phyloP scores from a whole-genome alignment of 345 rosid genomes.

The Pugionium dolabratum region DNA sequence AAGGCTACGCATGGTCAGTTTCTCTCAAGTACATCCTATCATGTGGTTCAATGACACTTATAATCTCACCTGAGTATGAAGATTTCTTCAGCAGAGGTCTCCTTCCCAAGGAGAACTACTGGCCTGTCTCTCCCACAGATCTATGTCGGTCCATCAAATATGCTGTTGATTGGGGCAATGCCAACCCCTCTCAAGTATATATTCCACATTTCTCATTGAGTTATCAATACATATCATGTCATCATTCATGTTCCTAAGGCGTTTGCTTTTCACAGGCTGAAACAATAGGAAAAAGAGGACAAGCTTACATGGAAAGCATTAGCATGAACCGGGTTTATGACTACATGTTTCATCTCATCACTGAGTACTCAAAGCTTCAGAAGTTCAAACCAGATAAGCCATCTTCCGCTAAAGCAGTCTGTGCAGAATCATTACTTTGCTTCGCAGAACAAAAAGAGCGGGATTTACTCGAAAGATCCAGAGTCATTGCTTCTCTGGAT shows the following conservation, averaged over 20 bases:
- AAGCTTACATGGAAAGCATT: constrained; percentile 65
- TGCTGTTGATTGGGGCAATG: constrained; percentile 90
- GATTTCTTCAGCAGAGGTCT: constrained; percentile 92
- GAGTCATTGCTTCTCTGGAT: constrained; percentile 41
- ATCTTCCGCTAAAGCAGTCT: constrained; percentile 64
- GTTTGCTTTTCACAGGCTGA: constrained; percentile 56
- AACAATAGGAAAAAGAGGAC: constrained; percentile 74
- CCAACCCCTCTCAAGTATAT: constrained; percentile 60
- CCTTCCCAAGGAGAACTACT: constrained; percentile 64
- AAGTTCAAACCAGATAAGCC: constrained; percentile 72
- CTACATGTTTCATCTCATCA: constrained; percentile 83
- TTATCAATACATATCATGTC: not conserved
- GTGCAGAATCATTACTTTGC: constrained; percentile 70
- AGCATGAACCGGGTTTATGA: constrained; percentile 74
- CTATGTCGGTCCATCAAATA: constrained; percentile 68
- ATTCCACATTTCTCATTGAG: constrained; percentile 6
- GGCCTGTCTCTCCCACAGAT: constrained; percentile 71
- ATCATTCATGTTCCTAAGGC: not conserved
- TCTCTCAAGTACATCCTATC: constrained; percentile 88
- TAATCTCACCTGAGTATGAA: constrained; percentile 77
- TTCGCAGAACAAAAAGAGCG: constrained; percentile 66
- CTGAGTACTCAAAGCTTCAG: constrained; percentile 75
- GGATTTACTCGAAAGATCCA: constrained; percentile 54
- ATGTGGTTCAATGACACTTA: constrained; percentile 75
- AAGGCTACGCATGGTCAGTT: constrained; percentile 97